phyloP scores from a whole-genome alignment of 2,329 filamentous ascomycete species.

The Aspergillus sp. region DNA sequence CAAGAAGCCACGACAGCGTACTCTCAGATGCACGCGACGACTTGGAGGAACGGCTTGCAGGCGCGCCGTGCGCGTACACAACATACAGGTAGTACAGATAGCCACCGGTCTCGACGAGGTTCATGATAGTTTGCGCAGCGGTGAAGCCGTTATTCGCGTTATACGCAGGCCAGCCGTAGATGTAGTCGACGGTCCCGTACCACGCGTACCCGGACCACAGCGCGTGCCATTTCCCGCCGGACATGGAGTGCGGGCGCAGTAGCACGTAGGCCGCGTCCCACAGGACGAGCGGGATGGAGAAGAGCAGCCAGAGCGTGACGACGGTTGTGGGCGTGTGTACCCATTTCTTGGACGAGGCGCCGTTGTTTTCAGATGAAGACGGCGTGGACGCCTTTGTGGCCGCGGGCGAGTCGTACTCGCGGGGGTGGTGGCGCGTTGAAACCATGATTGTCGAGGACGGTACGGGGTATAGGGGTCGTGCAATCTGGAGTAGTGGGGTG shows the following conservation, averaged over 20 bases:
- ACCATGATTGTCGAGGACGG: slow-evolving; percentile 46
- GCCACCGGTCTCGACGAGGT: slow-evolving; percentile 65
- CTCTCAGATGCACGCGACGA: slow-evolving; percentile 29
- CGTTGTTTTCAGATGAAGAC: slow-evolving; percentile 21
- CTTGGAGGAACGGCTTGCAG: slow-evolving; percentile 24
- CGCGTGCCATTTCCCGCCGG: slow-evolving; percentile 69
- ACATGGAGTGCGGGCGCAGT: slow-evolving; percentile 77
- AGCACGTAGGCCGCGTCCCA: slow-evolving; percentile 84
- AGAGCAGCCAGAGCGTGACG: slow-evolving; percentile 67
- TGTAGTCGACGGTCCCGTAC: slow-evolving; percentile 75
- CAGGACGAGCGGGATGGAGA: slow-evolving; percentile 74
- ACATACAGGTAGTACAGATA: slow-evolving; percentile 65
- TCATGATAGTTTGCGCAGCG: slow-evolving; percentile 69
- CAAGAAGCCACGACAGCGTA: slow-evolving; percentile 45
- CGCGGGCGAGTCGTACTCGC: slow-evolving; percentile 46
- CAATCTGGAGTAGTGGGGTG: neutral
- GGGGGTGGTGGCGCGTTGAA: slow-evolving; percentile 56
- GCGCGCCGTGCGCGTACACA: slow-evolving; percentile 46
- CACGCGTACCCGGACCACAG: slow-evolving; percentile 76
- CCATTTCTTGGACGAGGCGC: slow-evolving; percentile 40
- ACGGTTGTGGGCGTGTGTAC: slow-evolving; percentile 61
- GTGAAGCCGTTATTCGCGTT: slow-evolving; percentile 71
- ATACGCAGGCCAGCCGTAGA: slow-evolving; percentile 77
- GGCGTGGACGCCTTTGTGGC: slow-evolving; percentile 26
- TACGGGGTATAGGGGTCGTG: neutral